A percentile compares a stretch with the other conserved stretches of the same genome.
Evolutionary conservation across 805 yeast species (phyloP).

Genomic region (Brettanomyces nanus): DNA sequence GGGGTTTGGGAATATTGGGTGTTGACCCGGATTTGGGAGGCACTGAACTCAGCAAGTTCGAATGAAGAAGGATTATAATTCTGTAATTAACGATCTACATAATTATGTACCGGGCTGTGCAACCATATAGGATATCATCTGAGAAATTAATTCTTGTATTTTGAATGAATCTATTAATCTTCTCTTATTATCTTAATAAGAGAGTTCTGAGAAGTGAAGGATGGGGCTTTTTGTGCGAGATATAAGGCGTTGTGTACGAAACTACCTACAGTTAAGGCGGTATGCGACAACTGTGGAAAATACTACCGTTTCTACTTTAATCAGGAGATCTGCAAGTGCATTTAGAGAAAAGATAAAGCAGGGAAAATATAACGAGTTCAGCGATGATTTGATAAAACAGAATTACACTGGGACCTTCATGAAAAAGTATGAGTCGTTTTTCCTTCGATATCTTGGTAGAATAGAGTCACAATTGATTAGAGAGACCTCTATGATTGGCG

Average conservation of each 20-base stretch:
- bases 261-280: no score
- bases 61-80: no score
- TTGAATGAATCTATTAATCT: no score
- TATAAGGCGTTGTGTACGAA: no score
- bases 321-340: conserved; percentile 7
- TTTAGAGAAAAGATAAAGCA: conserved; percentile 8
- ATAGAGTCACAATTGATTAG: background rate
- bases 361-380: conserved; percentile 3
- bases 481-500: background rate
- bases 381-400: conserved; percentile 7
- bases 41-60: conserved; percentile 9
- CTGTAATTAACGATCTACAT: no score
- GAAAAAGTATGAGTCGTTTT: conserved; percentile 1
- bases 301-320: background rate
- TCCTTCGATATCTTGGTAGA: background rate
- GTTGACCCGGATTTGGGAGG: conserved; percentile 7
- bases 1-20: conserved; percentile 12
- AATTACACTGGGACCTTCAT: conserved; percentile 7
- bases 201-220: no score
- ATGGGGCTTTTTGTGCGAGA: no score
- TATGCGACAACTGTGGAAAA: background rate
- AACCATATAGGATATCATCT: no score
- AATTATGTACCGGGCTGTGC: no score
- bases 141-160: no score
- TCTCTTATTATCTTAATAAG: no score